phyloP scores from a whole-genome alignment of 1,284 basidiomycete species.

The Ganoderma boninense region DNA sequence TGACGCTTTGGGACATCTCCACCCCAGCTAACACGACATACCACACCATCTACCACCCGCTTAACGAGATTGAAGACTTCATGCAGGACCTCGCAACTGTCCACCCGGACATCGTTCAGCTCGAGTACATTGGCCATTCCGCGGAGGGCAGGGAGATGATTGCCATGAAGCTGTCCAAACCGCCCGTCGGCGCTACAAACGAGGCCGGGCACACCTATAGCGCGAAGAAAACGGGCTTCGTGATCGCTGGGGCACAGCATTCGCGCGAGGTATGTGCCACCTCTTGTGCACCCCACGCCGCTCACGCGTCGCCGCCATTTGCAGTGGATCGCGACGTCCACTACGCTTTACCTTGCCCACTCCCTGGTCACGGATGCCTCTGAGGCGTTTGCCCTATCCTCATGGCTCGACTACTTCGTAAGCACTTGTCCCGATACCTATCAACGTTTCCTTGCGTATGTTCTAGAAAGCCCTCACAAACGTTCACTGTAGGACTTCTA shows the following conservation, averaged over 20 bases:
- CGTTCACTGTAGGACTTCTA: conserved; percentile 64
- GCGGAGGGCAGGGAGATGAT: conserved; percentile 64
- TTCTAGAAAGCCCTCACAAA: not conserved
- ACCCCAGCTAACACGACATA: conserved; percentile 50
- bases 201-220: not conserved
- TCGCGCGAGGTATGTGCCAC: conserved; percentile 53
- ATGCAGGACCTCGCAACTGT: conserved; percentile 52
- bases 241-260: conserved; percentile 82
- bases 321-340: conserved; percentile 84
- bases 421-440: conserved; percentile 25
- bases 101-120: conserved; percentile 51
- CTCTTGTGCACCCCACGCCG: not conserved
- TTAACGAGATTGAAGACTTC: conserved; percentile 61
- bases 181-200: not conserved
- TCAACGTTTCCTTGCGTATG: not conserved
- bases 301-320: not conserved
- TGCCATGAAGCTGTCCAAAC: conserved; percentile 55
- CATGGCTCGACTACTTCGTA: conserved; percentile 66
- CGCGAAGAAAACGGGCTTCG: conserved; percentile 59
- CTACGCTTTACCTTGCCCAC: conserved; percentile 79
- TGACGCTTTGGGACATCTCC: conserved; percentile 37
- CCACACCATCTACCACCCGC: conserved; percentile 61
- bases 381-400: conserved; percentile 54
- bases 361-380: conserved; percentile 62
- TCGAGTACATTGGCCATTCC: conserved; percentile 59